phyloP scores from a whole-genome alignment of 441 rosid genomes.

The Gossypium gossypioides region DNA sequence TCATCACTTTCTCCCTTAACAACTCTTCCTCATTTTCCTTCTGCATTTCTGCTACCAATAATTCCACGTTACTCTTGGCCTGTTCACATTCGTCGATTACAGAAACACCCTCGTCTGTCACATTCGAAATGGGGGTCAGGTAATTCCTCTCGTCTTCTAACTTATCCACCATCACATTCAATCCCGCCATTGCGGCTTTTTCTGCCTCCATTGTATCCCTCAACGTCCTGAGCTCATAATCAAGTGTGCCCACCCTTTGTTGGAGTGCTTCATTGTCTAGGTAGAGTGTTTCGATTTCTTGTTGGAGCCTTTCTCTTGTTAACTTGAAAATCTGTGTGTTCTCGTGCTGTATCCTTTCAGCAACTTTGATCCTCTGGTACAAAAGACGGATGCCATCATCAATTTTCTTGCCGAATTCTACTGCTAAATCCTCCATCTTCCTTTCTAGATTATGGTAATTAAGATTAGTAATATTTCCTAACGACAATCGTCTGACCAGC shows the following conservation, averaged over 20 bases:
- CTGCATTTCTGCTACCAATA: slow-evolving; percentile 25
- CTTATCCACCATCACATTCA: slow-evolving; percentile 28
- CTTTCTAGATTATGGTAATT: slow-evolving; percentile 36
- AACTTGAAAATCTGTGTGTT: slow-evolving; percentile 37
- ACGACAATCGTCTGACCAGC: slow-evolving; percentile 28
- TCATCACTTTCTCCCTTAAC: slow-evolving; percentile 28
- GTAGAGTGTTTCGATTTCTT: slow-evolving; percentile 15
- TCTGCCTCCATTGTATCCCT: slow-evolving; percentile 24
- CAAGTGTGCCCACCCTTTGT: slow-evolving; percentile 19
- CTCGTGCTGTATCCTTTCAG: slow-evolving; percentile 62
- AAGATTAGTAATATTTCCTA: slow-evolving; percentile 22
- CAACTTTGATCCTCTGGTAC: slow-evolving; percentile 47
- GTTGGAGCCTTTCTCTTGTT: slow-evolving; percentile 26
- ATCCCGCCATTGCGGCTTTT: slow-evolving; percentile 16
- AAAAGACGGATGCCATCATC: slow-evolving; percentile 60
- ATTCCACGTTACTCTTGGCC: slow-evolving; percentile 21
- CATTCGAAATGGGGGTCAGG: slow-evolving; percentile 26
- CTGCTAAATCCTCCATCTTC: slow-evolving; percentile 60
- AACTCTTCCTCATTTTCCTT: slow-evolving; percentile 28
- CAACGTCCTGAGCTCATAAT: slow-evolving; percentile 33
- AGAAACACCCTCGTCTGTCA: slow-evolving; percentile 32
- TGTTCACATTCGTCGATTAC: slow-evolving; percentile 23
- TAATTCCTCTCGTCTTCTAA: slow-evolving; percentile 27
- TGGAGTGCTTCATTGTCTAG: slow-evolving; percentile 16
- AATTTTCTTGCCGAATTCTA: slow-evolving; percentile 45